Base-by-base conservation (phyloP, 768 basidiomycete genomes). In the Aureoboletus auriporus region DNA sequence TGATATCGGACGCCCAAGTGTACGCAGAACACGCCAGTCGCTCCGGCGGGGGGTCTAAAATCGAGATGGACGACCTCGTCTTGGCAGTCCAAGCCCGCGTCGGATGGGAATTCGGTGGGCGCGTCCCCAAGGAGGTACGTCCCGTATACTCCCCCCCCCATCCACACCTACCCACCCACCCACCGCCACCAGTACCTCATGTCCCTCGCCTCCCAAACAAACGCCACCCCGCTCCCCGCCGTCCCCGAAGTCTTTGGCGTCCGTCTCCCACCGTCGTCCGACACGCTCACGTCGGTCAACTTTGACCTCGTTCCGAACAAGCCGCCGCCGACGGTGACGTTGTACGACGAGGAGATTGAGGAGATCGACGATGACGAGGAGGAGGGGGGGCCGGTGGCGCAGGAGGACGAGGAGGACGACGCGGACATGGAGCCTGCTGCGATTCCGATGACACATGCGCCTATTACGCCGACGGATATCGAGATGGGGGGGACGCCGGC, bases 201-300 rank as follows among this genome's bases (percentile, higher is more conserved):
- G 41, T 87, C 90, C 12, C 74, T 93, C 29, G 91, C 91, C 10
- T 78, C 86, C 1, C 86, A 91, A 66, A 89, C 87, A 36, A 93
- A 93, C 63, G 79, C 87, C 11, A 75, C 77, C 33, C 86, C 89
- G 3, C 76, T 93, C 16, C 91, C 90, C 28, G 67, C 86, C 2
- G 88, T 92, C n/a, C 86, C 87, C 6, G 90, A 93, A 67, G 84
- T 89, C 3, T 93, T 91, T 67, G 90, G 90, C 31, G 82, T 92
- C 42, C 83, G 90, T 16, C 69, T 93, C n/a, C 90, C 90, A 2
- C 77, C 78, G 11, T 47, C 69, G 20, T 55, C 62, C n/a, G 86
- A 92, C 10, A 84, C 86, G 49, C 76, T 93, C 39, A 86, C 87
- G 13, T 72, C 83, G 17, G 80, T 92, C 55, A 85, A 92, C 74